These are phyloP conservation scores for Rhizopus sp. DNA, from an alignment of 371 early-diverging fungal species.

Conservation along the genomic window DNA sequence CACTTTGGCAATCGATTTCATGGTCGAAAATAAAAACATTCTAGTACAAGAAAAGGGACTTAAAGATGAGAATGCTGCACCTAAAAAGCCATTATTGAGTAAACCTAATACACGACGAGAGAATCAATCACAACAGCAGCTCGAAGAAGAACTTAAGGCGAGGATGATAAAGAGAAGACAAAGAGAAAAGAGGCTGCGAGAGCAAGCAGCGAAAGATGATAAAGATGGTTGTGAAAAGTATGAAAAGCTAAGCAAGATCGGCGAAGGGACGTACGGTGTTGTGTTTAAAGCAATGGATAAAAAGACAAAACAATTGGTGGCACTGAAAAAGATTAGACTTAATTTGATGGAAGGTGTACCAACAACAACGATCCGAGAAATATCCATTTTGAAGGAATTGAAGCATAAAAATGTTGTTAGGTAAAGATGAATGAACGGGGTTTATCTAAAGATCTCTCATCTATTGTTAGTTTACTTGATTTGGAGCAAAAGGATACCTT, in stretches of 20 bases:
- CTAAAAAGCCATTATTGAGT: too few relatives aligned
- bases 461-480: conserved; percentile 74
- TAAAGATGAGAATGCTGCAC: too few relatives aligned
- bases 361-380: conserved; percentile 94
- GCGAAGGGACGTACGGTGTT: conserved; percentile 97
- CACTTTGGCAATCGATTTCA: too few relatives aligned
- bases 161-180: not conserved
- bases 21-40: too few relatives aligned
- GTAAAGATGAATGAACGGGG: conserved; percentile 40
- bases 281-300: conserved; percentile 93
- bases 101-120: too few relatives aligned
- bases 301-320: conserved; percentile 80
- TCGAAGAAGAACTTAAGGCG: not conserved
- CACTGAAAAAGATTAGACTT: conserved; percentile 93
- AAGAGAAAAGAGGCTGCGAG: too few relatives aligned
- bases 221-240: conserved; percentile 39
- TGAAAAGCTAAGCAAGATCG: conserved; percentile 89
- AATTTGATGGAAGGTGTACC: conserved; percentile 95
- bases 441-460: not conserved
- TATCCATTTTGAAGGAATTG: conserved; percentile 95
- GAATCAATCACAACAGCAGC: not conserved
- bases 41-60: too few relatives aligned
- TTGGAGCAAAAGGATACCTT: conserved; percentile 89
- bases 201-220: not conserved
- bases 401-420: conserved; percentile 91